Evolutionary conservation across 2,329 filamentous ascomycete species (phyloP), one percentile per base, ranked within the genome.

Genomic region (Aspergillus texensis): DNA sequence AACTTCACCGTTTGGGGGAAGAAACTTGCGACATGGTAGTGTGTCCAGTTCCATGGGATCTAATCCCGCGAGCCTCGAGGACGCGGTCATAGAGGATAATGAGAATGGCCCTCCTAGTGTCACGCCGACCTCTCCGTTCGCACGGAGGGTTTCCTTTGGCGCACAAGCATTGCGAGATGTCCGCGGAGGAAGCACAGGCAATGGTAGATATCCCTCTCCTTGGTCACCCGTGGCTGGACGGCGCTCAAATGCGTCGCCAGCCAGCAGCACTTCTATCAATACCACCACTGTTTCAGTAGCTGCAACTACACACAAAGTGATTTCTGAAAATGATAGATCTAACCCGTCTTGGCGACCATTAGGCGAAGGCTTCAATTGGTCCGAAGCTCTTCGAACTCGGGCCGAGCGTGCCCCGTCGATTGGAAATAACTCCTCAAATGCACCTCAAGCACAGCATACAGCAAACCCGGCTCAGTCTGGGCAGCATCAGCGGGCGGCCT

Each of bases 281-380:
- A 63, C 41, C 52, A 54, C 65, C 60, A 41, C 68, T 61, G 62
- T 68, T 66, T 70, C 72, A 70, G 67, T 67, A 67, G 69, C 67
- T 74, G 73, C 78, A 79, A 78, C 74, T 79, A 76, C 71, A 70
- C 66, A 68, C 65, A 72, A 74, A 68, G 69, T 67, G 65, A 68
- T 71, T 69, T 65, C 72, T 67, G 68, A 74, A 70, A 76, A 76
- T 69, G 74, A 77, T 70, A 77, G 66, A 72, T 79, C 78, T 80
- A 78, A 80, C 77, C 58, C 68, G 65, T 82, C 80, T 75, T 75
- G 76, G 71, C 76, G 74, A 72, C 69, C 66, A 67, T 81, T 87
- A 94, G 91, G 92, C 85, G 93, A 95, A 85, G 92, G 92, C 79
- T 97, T 96, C 86, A 96, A 96, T 82, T 97, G 94, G 91, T 92